Conservation (phyloP, 106 monocot species). For the Dendrobium nobile region DNA sequence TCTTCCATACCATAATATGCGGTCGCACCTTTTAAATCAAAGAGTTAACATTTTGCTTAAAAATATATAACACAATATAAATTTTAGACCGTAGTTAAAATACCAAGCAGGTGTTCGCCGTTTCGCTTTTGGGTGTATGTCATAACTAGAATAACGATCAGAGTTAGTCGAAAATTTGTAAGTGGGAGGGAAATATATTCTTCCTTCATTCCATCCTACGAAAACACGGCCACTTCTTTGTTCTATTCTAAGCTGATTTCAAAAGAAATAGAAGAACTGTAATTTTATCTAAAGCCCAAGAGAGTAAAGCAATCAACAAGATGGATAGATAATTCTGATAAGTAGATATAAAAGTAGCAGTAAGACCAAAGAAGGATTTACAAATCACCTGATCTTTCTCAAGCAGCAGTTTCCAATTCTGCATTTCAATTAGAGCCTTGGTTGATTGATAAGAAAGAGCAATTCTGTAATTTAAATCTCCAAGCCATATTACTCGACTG, state of each 20-base stretch:
- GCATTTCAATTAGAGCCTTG: constrained; percentile 76
- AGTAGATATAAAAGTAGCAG: neutral
- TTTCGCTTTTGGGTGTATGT: constrained; percentile 50
- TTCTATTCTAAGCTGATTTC: constrained; percentile 46
- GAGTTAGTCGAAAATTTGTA: constrained; percentile 65
- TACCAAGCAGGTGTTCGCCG: constrained; percentile 59
- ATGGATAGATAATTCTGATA: neutral
- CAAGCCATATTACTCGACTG: constrained; percentile 78
- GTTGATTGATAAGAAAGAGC: constrained; percentile 73
- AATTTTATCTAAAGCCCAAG: constrained; percentile 9
- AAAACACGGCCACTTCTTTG: constrained; percentile 54
- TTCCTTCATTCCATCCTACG: constrained; percentile 50
- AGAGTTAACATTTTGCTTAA: constrained; percentile 25
- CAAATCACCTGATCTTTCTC: constrained; percentile 74
- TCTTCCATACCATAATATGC: constrained; percentile 65
- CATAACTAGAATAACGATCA: constrained; percentile 50
- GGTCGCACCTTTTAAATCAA: constrained; percentile 51
- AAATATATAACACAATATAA: neutral
- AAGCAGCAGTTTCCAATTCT: constrained; percentile 63
- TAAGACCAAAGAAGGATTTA: neutral
- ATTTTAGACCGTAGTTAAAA: neutral
- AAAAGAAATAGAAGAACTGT: constrained; percentile 11
- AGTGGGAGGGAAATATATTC: constrained; percentile 64
- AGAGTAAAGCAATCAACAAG: neutral
- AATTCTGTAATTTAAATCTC: constrained; percentile 79